These are phyloP conservation scores for Hsuehochloa calcarea DNA, from an alignment of 176 grass and related monocot genomes.

Conservation along the genomic window DNA sequence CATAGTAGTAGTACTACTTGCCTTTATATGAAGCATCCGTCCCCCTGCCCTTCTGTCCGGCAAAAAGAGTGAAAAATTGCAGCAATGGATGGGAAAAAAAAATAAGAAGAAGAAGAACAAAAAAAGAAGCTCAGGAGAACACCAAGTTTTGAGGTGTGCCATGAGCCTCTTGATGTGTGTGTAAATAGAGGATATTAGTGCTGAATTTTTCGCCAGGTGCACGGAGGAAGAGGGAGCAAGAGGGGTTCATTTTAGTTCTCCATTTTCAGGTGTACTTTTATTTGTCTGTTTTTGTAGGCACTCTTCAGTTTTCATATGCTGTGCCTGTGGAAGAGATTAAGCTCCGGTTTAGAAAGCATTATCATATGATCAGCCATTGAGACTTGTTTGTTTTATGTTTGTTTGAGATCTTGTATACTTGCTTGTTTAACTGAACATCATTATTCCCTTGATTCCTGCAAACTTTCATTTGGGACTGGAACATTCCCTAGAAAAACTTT, in stretches of 20 bases:
- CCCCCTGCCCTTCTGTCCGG: slow-evolving; percentile 51
- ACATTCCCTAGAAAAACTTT: not conserved
- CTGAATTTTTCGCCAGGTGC: slow-evolving; percentile 15
- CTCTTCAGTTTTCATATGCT: not conserved
- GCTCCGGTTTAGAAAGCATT: not conserved
- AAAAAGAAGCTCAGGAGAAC: not conserved
- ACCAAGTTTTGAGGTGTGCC: slow-evolving; percentile 28
- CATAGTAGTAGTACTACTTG: not conserved
- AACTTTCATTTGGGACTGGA: not conserved
- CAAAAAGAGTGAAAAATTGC: slow-evolving; percentile 17
- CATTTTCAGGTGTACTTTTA: not conserved
- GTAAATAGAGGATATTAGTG: slow-evolving; percentile 31
- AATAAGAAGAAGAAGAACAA: not conserved
- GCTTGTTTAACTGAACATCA: not conserved
- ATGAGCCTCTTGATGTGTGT: slow-evolving; percentile 14
- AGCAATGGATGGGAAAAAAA: not conserved
- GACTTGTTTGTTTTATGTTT: not conserved
- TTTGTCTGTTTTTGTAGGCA: not conserved
- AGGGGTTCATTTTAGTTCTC: slow-evolving; percentile 35
- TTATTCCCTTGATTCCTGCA: not conserved
- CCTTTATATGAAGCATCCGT: not conserved
- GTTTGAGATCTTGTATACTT: not conserved
- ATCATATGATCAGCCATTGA: not conserved
- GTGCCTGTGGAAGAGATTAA: not conserved
- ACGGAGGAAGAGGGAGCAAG: slow-evolving; percentile 43